Conservation (phyloP, 352 stramenopile species). For the Plasmopara halstedii region DNA sequence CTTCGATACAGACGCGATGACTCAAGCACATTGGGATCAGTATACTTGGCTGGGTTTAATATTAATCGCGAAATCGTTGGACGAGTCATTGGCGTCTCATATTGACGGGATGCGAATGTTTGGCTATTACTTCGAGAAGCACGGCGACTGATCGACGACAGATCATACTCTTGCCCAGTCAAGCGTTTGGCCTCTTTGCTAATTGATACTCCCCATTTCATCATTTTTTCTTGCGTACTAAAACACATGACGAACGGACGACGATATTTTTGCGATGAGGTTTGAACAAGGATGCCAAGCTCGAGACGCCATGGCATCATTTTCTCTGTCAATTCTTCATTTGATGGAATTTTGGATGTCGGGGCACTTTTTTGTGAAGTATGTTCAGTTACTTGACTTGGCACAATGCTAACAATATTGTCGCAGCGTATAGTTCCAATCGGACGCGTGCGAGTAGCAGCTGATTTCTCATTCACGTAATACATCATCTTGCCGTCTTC, state of each 20-base stretch:
- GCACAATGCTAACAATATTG: constrained; percentile 71
- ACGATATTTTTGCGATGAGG: constrained; percentile 53
- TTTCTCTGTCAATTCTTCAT: constrained; percentile 28
- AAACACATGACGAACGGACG: constrained; percentile 78
- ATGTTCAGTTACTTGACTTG: constrained; percentile 52
- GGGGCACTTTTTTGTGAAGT: constrained; percentile 1
- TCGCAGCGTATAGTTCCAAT: constrained; percentile 77
- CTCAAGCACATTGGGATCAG: constrained; percentile 42
- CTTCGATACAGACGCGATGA: constrained; percentile 55
- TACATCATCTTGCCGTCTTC: constrained; percentile 81
- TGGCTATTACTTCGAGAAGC: constrained; percentile 61
- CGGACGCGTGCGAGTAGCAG: constrained; percentile 48
- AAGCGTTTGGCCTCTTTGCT: constrained; percentile 70
- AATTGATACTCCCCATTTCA: constrained; percentile 80
- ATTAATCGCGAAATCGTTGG: constrained; percentile 63
- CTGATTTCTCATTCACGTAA: constrained; percentile 49
- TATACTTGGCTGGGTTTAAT: constrained; percentile 72
- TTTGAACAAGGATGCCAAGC: constrained; percentile 56
- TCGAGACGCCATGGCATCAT: constrained; percentile 74
- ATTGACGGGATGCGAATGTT: constrained; percentile 37
- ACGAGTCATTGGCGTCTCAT: constrained; percentile 47
- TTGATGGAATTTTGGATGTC: constrained; percentile 11
- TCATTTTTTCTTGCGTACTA: constrained; percentile 68
- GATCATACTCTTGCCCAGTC: constrained; percentile 75
- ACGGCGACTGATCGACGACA: constrained; percentile 59